These are phyloP conservation scores for Erodium chrysanthum DNA, from an alignment of 441 rosid species.

Conservation along the genomic window DNA sequence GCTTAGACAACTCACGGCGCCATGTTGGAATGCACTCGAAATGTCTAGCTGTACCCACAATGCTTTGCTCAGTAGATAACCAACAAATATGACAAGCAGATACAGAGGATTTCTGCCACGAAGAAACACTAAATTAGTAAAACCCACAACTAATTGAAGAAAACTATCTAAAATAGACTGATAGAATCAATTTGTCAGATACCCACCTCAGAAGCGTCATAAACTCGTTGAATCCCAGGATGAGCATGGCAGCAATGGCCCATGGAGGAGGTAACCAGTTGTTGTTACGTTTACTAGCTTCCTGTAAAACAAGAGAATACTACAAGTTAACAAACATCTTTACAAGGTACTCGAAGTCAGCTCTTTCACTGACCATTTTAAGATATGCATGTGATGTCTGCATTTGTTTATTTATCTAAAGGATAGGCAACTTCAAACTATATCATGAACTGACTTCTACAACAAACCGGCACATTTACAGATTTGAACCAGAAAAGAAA, in stretches of 20 bases:
- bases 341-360: too few species aligned
- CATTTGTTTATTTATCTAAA: background rate
- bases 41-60: conserved; percentile 86
- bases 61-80: conserved; percentile 65
- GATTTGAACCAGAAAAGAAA: too few species aligned
- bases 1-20: conserved; percentile 48
- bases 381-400: background rate
- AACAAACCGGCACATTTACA: background rate
- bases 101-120: conserved; percentile 81
- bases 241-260: conserved; percentile 77
- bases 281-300: conserved; percentile 82
- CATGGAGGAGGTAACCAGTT: conserved; percentile 99
- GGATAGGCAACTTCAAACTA: background rate
- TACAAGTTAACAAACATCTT: background rate
- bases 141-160: too few species aligned
- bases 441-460: background rate
- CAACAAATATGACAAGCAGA: conserved; percentile 54
- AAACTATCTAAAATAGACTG: background rate
- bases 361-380: background rate
- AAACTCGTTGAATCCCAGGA: conserved; percentile 93
- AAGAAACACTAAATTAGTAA: conserved; percentile 18
- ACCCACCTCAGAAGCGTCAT: conserved; percentile 85
- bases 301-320: conserved; percentile 39
- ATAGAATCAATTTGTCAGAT: conserved; percentile 5
- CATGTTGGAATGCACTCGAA: conserved; percentile 67